Percentiles rank a stretch among this genome's conserved stretches.
These are phyloP conservation scores for Hirschfeldia incana DNA, from an alignment of 345 rosid genomes.

Conservation along the genomic window DNA sequence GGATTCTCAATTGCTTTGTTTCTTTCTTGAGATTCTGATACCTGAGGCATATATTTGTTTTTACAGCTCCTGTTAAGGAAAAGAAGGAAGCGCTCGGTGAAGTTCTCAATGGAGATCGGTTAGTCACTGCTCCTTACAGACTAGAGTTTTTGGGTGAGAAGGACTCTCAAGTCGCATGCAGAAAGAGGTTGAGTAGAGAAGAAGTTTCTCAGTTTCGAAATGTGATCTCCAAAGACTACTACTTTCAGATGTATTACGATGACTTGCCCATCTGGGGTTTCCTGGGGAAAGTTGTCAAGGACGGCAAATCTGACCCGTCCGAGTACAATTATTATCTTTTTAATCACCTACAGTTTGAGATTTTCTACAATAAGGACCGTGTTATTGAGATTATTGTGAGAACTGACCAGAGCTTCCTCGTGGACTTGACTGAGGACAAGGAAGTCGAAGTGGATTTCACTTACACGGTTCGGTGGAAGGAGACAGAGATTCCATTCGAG, in stretches of 20 bases:
- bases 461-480: neutral
- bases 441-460: neutral
- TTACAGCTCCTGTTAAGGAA: neutral
- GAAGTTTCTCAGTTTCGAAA: neutral
- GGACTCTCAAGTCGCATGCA: neutral
- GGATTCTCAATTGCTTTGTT: neutral
- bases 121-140: neutral
- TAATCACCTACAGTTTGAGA: neutral
- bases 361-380: neutral
- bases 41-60: neutral
- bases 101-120: neutral
- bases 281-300: neutral
- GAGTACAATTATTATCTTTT: neutral
- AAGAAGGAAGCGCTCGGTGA: neutral
- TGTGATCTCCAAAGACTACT: neutral
- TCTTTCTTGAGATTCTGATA: neutral
- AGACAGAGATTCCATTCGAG: neutral
- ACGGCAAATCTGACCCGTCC: neutral
- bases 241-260: neutral
- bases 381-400: neutral
- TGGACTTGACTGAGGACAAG: neutral
- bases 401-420: neutral
- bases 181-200: neutral
- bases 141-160: neutral
- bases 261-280: neutral